Conservation (phyloP, 768 basidiomycete genomes). For the Rhizopogon salebrosus region DNA sequence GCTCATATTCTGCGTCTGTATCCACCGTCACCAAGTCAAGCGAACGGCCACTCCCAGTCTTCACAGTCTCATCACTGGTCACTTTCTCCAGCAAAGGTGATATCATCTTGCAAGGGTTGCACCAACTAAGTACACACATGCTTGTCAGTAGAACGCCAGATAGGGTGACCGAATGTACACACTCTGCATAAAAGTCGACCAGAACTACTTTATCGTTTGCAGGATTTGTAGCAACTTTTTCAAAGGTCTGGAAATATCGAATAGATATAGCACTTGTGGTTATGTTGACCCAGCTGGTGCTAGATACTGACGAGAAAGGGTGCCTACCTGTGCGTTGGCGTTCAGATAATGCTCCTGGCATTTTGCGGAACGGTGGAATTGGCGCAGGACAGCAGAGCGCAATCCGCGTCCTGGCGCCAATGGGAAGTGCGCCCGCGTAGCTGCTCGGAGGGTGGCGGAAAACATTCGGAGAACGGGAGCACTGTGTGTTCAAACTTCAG, state of each 20-base stretch:
- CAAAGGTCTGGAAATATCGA: constrained; percentile 28
- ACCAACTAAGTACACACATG: constrained; percentile 51
- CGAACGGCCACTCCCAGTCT: constrained; percentile 47
- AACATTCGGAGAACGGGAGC: neutral
- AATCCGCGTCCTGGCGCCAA: constrained; percentile 4
- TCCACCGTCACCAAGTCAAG: constrained; percentile 74
- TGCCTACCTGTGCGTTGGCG: constrained; percentile 40
- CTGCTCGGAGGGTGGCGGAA: constrained; percentile 8
- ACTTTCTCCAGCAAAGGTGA: constrained; percentile 64
- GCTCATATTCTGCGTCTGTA: constrained; percentile 44
- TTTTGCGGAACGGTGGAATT: constrained; percentile 37
- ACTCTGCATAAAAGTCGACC: constrained; percentile 83
- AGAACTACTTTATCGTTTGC: constrained; percentile 52
- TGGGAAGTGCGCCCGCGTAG: constrained; percentile 6
- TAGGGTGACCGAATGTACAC: constrained; percentile 21
- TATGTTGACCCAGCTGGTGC: constrained; percentile 3
- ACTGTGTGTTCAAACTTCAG: no score
- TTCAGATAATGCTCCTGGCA: constrained; percentile 36
- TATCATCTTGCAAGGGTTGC: constrained; percentile 67
- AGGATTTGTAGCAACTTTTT: constrained; percentile 22
- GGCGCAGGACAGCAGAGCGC: constrained; percentile 8
- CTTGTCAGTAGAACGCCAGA: constrained; percentile 1
- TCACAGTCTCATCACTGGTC: constrained; percentile 38
- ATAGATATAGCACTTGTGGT: neutral
- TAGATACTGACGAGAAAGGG: neutral